A percentile compares a stretch with the other conserved stretches of the same genome.
Evolutionary conservation across 805 yeast genomes (phyloP).

Genomic region (Starmerella roubikii): DNA sequence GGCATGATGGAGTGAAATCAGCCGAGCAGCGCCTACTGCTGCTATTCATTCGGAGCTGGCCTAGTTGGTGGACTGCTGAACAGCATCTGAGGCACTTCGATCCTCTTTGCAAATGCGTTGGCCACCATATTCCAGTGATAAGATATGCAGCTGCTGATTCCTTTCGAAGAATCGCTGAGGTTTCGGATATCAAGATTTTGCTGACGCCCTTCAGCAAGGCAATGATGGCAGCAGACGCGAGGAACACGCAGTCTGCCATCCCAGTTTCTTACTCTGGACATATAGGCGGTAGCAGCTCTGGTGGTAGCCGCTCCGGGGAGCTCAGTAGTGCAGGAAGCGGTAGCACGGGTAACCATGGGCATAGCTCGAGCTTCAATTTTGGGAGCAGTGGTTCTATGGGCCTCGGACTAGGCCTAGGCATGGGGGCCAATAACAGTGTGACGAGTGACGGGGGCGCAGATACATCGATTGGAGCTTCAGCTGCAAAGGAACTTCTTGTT

Average conservation of each 20-base stretch:
- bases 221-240: constrained; percentile 11
- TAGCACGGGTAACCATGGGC: constrained; percentile 1
- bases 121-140: constrained; percentile 1
- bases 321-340: background rate
- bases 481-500: background rate
- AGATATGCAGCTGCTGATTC: constrained; percentile 10
- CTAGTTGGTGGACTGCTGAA: constrained; percentile 45
- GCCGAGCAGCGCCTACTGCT: constrained; percentile 14
- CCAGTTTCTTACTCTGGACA: background rate
- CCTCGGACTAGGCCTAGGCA: constrained; percentile 5
- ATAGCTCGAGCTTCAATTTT: constrained; percentile 10
- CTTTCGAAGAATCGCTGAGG: constrained; percentile 7
- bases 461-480: background rate
- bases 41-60: constrained; percentile 43
- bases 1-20: constrained; percentile 6
- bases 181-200: constrained; percentile 8
- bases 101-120: constrained; percentile 41
- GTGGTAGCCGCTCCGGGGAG: too few species aligned
- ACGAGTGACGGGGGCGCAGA: constrained; percentile 7
- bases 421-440: constrained; percentile 2
- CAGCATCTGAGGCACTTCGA: constrained; percentile 59
- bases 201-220: constrained; percentile 15
- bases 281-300: background rate
- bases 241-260: constrained; percentile 2
- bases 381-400: constrained; percentile 1